Evolutionary conservation across 306 rosid genomes (phyloP), one percentile per base, ranked within the genome.

Genomic region (Prunus salicina): DNA sequence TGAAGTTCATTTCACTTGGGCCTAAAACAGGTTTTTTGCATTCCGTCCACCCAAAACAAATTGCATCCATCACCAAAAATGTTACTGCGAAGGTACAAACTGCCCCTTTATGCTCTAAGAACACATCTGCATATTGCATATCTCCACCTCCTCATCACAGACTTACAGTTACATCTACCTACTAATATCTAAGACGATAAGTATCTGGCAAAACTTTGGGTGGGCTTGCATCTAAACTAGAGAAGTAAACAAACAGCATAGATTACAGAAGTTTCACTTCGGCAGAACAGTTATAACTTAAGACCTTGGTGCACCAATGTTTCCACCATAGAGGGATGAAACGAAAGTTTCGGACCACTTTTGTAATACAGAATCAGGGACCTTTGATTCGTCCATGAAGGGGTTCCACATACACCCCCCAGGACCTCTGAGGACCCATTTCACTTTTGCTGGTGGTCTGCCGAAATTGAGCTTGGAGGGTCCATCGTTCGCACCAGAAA

Each of bases 341-440:
- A 70, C 56, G 64, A 91, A 91, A 75, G 78, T 85, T 71, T 86
- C 83, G 0, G 88, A 84, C 97, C 97, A 91, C 58, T 82, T 89
- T 66, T 76, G 72, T 87, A 78, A 82, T 45, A 74, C 85, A 70
- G 87, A 82, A 27, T 86, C 88, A n/a, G 84, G 64, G 28, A 91
- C 87, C 64, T 32, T 14, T 8, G 76, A 80, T 47, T 83, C 82
- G 25, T 74, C 76, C 64, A 88, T 15, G 66, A 68, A 82, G 69
- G 94, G 87, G 65, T 49, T 83, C 94, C 94, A 91, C 71, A 49
- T 25, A 61, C 76, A 53, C 3, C 82, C 92, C 1, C 86, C 85
- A 19, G 84, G 73, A 72, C 85, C 82, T 22, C 88, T 69, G 19
- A 89, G 89, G 84, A 89, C 90, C 94, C 97, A 91, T 12, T 78